Evolutionary conservation across 768 basidiomycete species (phyloP).

Genomic region (Suillus sp.): DNA sequence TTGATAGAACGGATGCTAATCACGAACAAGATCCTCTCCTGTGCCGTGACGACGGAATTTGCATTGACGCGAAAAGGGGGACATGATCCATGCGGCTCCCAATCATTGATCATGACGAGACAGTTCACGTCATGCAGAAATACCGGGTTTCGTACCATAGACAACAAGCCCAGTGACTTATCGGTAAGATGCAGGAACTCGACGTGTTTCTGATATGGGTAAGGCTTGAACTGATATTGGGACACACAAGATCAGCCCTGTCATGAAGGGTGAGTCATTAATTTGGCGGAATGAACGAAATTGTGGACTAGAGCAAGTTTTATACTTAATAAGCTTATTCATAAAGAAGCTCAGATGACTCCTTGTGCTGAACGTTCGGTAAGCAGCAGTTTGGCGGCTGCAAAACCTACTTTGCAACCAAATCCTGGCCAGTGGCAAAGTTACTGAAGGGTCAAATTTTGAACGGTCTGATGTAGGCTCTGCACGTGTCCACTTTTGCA

Average conservation of each 20-base stretch:
- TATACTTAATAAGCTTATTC: not conserved
- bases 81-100: not conserved
- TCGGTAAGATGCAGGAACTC: not conserved
- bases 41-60: not conserved
- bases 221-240: not conserved
- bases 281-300: not conserved
- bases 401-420: not conserved
- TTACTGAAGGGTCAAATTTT: not conserved
- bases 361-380: not conserved
- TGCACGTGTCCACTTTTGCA: not conserved
- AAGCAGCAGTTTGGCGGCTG: not conserved
- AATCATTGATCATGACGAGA: not conserved
- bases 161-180: not conserved
- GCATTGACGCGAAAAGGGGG: not conserved
- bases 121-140: not conserved
- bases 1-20: not conserved
- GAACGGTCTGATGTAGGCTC: not conserved
- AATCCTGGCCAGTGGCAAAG: not conserved
- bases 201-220: not conserved
- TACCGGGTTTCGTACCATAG: not conserved
- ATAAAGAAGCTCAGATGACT: slow-evolving; percentile 4
- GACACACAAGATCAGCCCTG: not conserved
- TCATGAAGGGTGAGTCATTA: not conserved
- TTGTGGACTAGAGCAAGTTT: not conserved
- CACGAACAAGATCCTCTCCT: not conserved